Evolutionary conservation across 176 grass and related monocot genomes (phyloP), one percentile per base, ranked within the genome.

Genomic region (Avena atlantica): DNA sequence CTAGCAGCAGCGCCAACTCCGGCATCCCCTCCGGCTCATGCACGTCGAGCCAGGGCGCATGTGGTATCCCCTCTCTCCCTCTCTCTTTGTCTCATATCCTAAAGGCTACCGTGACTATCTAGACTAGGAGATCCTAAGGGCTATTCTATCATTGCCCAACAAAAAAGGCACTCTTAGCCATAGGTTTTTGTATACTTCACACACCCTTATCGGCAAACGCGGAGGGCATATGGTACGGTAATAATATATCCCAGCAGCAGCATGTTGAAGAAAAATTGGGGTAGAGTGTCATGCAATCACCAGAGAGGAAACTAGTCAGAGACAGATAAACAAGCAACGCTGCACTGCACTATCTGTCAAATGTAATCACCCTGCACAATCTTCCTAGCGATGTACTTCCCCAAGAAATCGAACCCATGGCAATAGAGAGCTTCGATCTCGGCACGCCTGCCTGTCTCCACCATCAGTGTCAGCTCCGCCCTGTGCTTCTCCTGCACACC

Each of bases 341-440:
- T 7, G 23, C 24, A 53, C 9, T 66, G 44, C 24, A 53, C 7
- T 76, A 34, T 92, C 75, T 70, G 44, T 95, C 84, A 98, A 88
- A 96, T 94, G 78, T 96, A 94, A 85, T 95, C 92, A 58, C 88
- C 85, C 78, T 94, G 93, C n/a, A 98, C 93, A 90, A 98, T 94
- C 87, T 98, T 98, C 57, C 83, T 87, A 7, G 88, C 78, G 52
- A 98, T 86, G 70, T 94, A 98, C 81, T 94, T 96, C 71, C 93
- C 90, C 88, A 98, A 65, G 48, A 91, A 98, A 92, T 90, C 86
- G 24, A 98, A 98, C 19, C 96, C 96, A 62, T 94, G 92, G 8
- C 74, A 92, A 81, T 96, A 95, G 17, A 98, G 86, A 56, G 96
- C 90, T 91, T 98, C 96, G 5, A 95, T 98, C 87, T 98, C 96